Percentiles rank a stretch among this genome's conserved stretches.
Conservation (phyloP, 1,139 yeast genomes). For the Yarrowia galli region DNA sequence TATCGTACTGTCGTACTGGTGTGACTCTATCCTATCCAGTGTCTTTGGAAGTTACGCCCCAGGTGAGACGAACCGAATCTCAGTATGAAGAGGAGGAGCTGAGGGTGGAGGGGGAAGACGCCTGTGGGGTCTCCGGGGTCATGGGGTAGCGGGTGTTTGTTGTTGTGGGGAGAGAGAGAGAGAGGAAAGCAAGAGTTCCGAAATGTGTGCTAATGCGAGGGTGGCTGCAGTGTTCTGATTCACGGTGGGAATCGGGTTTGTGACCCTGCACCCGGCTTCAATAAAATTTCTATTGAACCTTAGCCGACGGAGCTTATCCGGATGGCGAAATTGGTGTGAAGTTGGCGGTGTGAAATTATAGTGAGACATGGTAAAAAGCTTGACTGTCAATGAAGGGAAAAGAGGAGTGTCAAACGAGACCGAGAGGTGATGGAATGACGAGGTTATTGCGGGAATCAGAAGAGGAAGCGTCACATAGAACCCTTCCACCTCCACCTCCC, state of each 20-base stretch:
- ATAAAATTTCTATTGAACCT: constrained; percentile 17
- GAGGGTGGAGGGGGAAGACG: background rate
- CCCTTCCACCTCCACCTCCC: too few species aligned
- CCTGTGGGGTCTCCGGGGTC: constrained; percentile 25
- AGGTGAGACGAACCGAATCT: constrained; percentile 32
- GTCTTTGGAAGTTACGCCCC: constrained; percentile 31
- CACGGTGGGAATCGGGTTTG: too few species aligned
- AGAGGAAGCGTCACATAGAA: too few species aligned
- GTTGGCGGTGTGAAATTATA: background rate
- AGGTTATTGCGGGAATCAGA: too few species aligned
- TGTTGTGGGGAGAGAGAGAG: background rate
- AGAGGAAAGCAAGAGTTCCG: background rate
- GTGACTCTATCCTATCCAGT: constrained; percentile 14
- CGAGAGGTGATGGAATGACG: too few species aligned
- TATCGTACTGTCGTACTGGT: too few species aligned
- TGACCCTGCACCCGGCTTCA: background rate
- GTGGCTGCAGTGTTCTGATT: constrained; percentile 13
- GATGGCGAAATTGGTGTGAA: too few species aligned
- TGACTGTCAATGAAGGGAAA: background rate
- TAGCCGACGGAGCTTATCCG: constrained; percentile 21
- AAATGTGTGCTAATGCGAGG: constrained; percentile 9
- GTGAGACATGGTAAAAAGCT: constrained; percentile 10
- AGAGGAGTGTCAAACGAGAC: too few species aligned
- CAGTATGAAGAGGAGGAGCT: constrained; percentile 17
- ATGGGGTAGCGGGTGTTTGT: constrained; percentile 7